These are phyloP conservation scores for Sclerotinia nivalis DNA, from an alignment of 2,329 filamentous ascomycete genomes.

Conservation along the genomic window DNA sequence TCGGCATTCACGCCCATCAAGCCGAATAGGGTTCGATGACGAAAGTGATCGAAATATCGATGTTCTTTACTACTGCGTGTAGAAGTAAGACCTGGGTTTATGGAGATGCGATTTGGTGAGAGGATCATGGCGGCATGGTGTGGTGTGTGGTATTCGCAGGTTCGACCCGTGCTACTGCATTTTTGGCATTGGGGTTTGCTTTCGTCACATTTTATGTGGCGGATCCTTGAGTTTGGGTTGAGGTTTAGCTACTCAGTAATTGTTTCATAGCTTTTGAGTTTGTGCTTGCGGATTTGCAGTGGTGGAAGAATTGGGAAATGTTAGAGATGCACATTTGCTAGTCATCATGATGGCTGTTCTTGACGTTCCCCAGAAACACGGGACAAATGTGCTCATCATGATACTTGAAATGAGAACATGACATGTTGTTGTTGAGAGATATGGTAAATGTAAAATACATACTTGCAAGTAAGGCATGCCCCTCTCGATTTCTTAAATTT, in stretches of 20 bases:
- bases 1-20: constrained; percentile 25
- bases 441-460: neutral
- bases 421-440: neutral
- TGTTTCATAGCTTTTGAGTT: too few species aligned
- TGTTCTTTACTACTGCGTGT: constrained; percentile 25
- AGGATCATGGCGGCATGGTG: constrained; percentile 13
- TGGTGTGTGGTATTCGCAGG: constrained; percentile 25
- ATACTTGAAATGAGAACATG: constrained; percentile 28
- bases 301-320: constrained; percentile 35
- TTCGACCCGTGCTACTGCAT: constrained; percentile 24
- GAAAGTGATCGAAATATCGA: constrained; percentile 29
- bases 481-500: constrained; percentile 19
- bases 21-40: constrained; percentile 19
- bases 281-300: neutral
- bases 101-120: constrained; percentile 11
- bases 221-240: constrained; percentile 15
- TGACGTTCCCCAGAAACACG: constrained; percentile 94
- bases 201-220: constrained; percentile 33
- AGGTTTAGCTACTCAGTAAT: constrained; percentile 4
- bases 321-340: constrained; percentile 74
- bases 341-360: constrained; percentile 84
- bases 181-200: constrained; percentile 28
- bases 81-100: neutral
- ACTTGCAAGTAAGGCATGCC: constrained; percentile 23
- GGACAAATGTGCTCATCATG: constrained; percentile 89